A percentile compares a stretch with the other conserved stretches of the same genome.
These are phyloP conservation scores for Davidsoniella neocaledoniae DNA, from an alignment of 2,329 filamentous ascomycete species.

Conservation along the genomic window DNA sequence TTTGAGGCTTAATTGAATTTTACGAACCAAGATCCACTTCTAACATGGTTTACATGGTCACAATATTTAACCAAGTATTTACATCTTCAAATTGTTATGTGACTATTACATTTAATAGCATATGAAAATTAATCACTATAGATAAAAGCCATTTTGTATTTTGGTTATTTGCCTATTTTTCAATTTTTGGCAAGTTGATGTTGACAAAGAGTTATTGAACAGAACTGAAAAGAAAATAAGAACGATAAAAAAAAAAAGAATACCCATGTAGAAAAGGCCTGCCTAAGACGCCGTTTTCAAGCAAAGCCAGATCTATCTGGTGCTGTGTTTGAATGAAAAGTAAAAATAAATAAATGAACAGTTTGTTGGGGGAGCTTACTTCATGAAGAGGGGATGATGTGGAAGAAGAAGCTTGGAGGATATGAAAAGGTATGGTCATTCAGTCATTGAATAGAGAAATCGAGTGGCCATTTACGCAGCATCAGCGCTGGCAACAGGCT, in stretches of 20 bases:
- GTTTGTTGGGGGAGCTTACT: too few species aligned
- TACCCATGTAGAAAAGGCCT: background rate
- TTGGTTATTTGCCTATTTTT: background rate
- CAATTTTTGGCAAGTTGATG: background rate
- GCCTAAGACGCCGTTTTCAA: too few species aligned
- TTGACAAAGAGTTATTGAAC: background rate
- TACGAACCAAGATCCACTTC: too few species aligned
- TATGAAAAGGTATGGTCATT: too few species aligned
- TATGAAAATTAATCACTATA: background rate
- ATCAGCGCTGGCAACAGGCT: constrained; percentile 68
- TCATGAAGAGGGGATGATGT: too few species aligned
- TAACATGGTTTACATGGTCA: too few species aligned
- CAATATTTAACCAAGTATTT: too few species aligned
- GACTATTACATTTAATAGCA: background rate
- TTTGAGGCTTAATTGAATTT: too few species aligned
- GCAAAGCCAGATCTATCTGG: too few species aligned
- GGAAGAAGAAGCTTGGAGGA: too few species aligned
- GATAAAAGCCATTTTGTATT: background rate
- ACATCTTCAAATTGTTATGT: background rate
- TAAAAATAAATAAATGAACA: too few species aligned
- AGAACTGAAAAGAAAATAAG: background rate
- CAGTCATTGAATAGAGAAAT: background rate
- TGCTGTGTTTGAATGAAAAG: too few species aligned
- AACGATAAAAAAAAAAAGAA: constrained; percentile 1
- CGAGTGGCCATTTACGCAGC: constrained; percentile 42